Percentiles rank a stretch among this genome's conserved stretches.
Conservation (phyloP, 805 yeast genomes). For the Kregervanrija pseudodelftensis region DNA sequence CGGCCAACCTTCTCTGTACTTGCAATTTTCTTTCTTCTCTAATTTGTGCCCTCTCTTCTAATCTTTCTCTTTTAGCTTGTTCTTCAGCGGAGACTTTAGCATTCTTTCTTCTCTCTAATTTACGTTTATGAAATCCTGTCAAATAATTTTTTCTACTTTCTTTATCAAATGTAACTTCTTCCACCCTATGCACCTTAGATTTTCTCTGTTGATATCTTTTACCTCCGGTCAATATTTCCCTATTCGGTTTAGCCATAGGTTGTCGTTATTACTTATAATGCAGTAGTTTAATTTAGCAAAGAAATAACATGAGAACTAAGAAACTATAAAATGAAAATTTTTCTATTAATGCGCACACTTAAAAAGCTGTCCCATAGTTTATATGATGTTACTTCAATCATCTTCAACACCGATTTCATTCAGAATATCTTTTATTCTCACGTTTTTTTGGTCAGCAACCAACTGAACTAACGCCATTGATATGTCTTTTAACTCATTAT, state of each 20-base stretch:
- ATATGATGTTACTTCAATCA: constrained; percentile 4
- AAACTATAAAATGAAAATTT: neutral
- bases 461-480: constrained; percentile 50
- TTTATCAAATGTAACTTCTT: constrained; percentile 79
- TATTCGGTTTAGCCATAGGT: constrained; percentile 41
- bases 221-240: constrained; percentile 87
- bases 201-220: constrained; percentile 68
- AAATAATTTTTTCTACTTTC: constrained; percentile 73
- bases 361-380: neutral
- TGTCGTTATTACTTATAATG: too few species aligned
- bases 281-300: too few species aligned
- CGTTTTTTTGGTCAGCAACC: constrained; percentile 52
- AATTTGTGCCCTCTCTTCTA: constrained; percentile 67
- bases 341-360: constrained; percentile 1
- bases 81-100: constrained; percentile 75
- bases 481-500: constrained; percentile 58
- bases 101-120: constrained; percentile 77
- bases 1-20: constrained; percentile 54
- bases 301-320: neutral
- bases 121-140: constrained; percentile 95
- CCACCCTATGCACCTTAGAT: constrained; percentile 60
- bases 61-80: constrained; percentile 60
- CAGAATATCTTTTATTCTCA: constrained; percentile 40
- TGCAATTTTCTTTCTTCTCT: constrained; percentile 66
- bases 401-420: constrained; percentile 42